Conservation (phyloP, 192 early-diverging fungal genomes). For the Rhizophagus sp. region DNA sequence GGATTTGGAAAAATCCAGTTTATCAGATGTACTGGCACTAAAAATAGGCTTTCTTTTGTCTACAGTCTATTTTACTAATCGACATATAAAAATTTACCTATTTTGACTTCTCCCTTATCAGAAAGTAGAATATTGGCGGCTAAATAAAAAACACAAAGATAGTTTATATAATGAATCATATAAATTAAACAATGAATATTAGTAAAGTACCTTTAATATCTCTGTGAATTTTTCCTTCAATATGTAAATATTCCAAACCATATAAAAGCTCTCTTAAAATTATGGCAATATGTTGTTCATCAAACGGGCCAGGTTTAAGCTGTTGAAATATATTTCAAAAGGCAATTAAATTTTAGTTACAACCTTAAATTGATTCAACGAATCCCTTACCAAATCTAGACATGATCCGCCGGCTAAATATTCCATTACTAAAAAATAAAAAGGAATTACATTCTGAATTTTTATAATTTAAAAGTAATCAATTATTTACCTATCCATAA, state of each 20-base stretch:
- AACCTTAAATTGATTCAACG: too few species aligned
- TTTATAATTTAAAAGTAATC: background rate
- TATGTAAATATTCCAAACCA: slow-evolving; percentile 92
- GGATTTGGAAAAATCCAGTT: too few species aligned
- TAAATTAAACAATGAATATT: background rate
- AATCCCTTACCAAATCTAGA: slow-evolving; percentile 43
- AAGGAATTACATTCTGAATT: background rate
- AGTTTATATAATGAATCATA: background rate
- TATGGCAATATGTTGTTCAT: slow-evolving; percentile 47
- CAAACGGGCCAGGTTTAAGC: slow-evolving; percentile 49
- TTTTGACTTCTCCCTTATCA: slow-evolving; percentile 44
- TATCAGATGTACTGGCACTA: too few species aligned
- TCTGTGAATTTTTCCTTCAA: slow-evolving; percentile 85
- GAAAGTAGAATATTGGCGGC: slow-evolving; percentile 84
- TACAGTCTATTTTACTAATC: background rate
- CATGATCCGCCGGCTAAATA: slow-evolving; percentile 54
- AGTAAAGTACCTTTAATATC: slow-evolving; percentile 83
- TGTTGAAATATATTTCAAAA: background rate
- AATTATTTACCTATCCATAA: slow-evolving; percentile 51
- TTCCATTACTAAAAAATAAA: slow-evolving; percentile 49
- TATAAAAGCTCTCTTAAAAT: slow-evolving; percentile 84
- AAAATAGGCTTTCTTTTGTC: too few species aligned
- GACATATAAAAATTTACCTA: slow-evolving; percentile 32
- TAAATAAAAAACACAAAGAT: background rate
- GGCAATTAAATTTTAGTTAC: background rate